Conservation (phyloP, 75 land plant genomes). For the Pseudotsuga menziesii region DNA sequence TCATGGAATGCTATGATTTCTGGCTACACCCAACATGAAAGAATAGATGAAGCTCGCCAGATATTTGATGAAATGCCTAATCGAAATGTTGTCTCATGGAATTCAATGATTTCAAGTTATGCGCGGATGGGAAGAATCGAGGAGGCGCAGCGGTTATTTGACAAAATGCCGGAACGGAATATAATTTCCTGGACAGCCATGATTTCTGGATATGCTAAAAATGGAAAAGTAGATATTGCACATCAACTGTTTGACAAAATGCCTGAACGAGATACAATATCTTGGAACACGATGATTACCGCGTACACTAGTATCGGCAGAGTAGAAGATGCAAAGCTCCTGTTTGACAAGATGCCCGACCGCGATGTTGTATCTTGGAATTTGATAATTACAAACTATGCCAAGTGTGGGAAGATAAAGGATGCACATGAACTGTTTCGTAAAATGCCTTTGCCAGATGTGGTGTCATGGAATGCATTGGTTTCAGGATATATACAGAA, state of each 20-base stretch:
- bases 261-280: conserved; percentile 45
- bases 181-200: conserved; percentile 46
- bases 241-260: conserved; percentile 45
- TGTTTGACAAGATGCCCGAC: conserved; percentile 29
- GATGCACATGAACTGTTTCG: conserved; percentile 15
- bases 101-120: too few relatives aligned
- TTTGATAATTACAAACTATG: conserved; percentile 2
- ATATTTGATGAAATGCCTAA: too few relatives aligned
- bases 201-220: conserved; percentile 29
- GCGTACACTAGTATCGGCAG: conserved; percentile 27
- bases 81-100: too few relatives aligned
- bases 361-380: not conserved
- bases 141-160: conserved; percentile 20
- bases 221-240: conserved; percentile 38
- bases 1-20: too few relatives aligned
- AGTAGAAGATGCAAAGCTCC: conserved; percentile 37
- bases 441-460: conserved; percentile 29
- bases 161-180: conserved; percentile 30
- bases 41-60: too few relatives aligned
- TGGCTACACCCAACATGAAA: too few relatives aligned
- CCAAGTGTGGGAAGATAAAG: not conserved
- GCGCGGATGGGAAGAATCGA: conserved; percentile 11
- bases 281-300: conserved; percentile 63
- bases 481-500: conserved; percentile 26
- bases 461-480: conserved; percentile 39